These are phyloP conservation scores for Neopestalotiopsis clavispora DNA, from an alignment of 2,329 filamentous ascomycete genomes.

Conservation along the genomic window DNA sequence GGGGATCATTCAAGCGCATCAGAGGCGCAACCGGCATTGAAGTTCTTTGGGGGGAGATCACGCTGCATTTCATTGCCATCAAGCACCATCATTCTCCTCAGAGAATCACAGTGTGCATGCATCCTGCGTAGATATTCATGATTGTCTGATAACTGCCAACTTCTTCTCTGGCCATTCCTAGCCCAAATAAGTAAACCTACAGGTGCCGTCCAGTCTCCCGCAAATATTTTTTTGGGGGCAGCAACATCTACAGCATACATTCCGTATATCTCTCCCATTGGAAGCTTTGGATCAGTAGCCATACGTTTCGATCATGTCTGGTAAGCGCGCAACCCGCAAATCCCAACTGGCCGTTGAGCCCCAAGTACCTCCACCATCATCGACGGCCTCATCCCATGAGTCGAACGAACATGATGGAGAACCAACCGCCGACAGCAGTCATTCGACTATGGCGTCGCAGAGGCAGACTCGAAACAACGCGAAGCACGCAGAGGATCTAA, in stretches of 20 bases:
- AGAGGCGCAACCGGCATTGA: not conserved
- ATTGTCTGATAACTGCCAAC: slow-evolving; percentile 33
- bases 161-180: slow-evolving; percentile 9
- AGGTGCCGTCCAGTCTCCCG: slow-evolving; percentile 5
- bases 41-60: slow-evolving; percentile 1
- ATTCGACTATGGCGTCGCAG: slow-evolving; percentile 1
- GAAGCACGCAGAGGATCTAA: slow-evolving; percentile 29
- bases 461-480: not conserved
- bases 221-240: slow-evolving; percentile 20
- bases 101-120: slow-evolving; percentile 32
- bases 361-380: slow-evolving; percentile 4
- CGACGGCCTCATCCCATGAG: slow-evolving; percentile 18
- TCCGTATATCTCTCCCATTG: not conserved
- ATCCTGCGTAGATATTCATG: slow-evolving; percentile 38
- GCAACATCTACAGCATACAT: slow-evolving; percentile 13
- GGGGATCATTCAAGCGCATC: slow-evolving; percentile 1
- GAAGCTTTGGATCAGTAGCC: not conserved
- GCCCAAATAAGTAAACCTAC: slow-evolving; percentile 11
- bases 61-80: slow-evolving; percentile 22
- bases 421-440: slow-evolving; percentile 6
- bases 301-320: slow-evolving; percentile 33
- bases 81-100: slow-evolving; percentile 22
- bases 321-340: slow-evolving; percentile 34
- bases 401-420: slow-evolving; percentile 17
- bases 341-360: slow-evolving; percentile 21